These are phyloP conservation scores for Adansonia madagascariensis DNA, from an alignment of 441 rosid genomes.

Conservation along the genomic window DNA sequence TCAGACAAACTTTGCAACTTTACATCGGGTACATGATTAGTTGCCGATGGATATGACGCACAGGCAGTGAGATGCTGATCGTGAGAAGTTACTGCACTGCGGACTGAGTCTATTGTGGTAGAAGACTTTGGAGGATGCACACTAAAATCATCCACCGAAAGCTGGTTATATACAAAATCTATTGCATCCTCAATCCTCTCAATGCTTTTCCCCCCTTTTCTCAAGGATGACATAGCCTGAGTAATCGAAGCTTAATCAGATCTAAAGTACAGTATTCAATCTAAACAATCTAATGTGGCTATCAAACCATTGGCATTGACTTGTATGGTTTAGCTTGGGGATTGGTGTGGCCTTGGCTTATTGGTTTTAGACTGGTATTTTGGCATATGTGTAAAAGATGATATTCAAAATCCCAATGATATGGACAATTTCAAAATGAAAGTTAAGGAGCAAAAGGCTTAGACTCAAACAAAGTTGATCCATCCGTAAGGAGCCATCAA, in stretches of 20 bases:
- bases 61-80: conserved; percentile 47
- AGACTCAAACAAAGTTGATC: not conserved
- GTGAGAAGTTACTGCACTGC: conserved; percentile 36
- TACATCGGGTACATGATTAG: conserved; percentile 34
- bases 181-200: conserved; percentile 63
- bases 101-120: conserved; percentile 31
- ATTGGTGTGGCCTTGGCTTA: not conserved
- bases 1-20: conserved; percentile 33
- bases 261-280: not conserved
- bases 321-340: not conserved
- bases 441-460: not conserved
- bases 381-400: not conserved
- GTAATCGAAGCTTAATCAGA: conserved; percentile 19
- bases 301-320: not conserved
- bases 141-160: conserved; percentile 44
- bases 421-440: not conserved
- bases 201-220: conserved; percentile 36
- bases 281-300: not conserved
- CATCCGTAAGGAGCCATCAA: not conserved
- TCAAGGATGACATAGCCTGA: conserved; percentile 52
- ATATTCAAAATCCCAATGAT: not conserved
- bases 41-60: conserved; percentile 37
- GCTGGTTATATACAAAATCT: conserved; percentile 70
- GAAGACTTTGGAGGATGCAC: conserved; percentile 11
- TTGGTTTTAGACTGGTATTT: not conserved